Evolutionary conservation across 352 stramenopile species (phyloP), one percentile per base, ranked within the genome.

Genomic region (Vaucheria bursata): DNA sequence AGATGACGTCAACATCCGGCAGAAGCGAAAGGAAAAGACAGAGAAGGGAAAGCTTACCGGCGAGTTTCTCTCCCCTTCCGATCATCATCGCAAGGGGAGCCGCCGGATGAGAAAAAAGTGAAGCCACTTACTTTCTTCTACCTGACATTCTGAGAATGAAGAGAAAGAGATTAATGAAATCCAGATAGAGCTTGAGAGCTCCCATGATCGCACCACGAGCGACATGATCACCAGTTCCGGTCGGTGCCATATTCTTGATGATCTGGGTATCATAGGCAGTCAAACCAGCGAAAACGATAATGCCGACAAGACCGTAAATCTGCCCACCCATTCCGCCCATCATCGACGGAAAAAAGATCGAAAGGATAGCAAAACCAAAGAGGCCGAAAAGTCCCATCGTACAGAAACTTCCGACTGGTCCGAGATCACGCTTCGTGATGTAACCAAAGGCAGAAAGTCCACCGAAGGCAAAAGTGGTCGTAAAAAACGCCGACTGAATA

Each of bases 111-210:
- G n/a, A n/a, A n/a, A n/a, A n/a, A n/a, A n/a, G n/a, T n/a, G 45
- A 59, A 25, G 18, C 25, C 45, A 59, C 25, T 59, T 25, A 59
- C 25, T 59, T 59, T 18, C 45, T 18, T 18, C 25, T 25, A 25
- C 45, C 45, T 18, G 25, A 59, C 12, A 59, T 18, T 25, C 45
- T 18, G 12, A 59, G 45, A 18, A 59, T 18, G 12, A 59, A 18
- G 45, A 59, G 45, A 25, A 59, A 59, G 12, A 59, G 45, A 25
- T 59, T 59, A 25, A 59, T 59, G 45, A 59, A 59, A 59, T 59
- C 45, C 12, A 59, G 45, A 25, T 59, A 59, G 25, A 59, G 45
- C 12, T 59, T 59, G 12, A 59, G 45, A 25, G 45, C 45, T 59
- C 45, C 45, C 45, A 59, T 18, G 45, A 59, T 18, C 25, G 12